A percentile compares a stretch with the other conserved stretches of the same genome.
These are phyloP conservation scores for Chlamydomonas eustigma DNA, from an alignment of 139 green algal species.

Conservation along the genomic window DNA sequence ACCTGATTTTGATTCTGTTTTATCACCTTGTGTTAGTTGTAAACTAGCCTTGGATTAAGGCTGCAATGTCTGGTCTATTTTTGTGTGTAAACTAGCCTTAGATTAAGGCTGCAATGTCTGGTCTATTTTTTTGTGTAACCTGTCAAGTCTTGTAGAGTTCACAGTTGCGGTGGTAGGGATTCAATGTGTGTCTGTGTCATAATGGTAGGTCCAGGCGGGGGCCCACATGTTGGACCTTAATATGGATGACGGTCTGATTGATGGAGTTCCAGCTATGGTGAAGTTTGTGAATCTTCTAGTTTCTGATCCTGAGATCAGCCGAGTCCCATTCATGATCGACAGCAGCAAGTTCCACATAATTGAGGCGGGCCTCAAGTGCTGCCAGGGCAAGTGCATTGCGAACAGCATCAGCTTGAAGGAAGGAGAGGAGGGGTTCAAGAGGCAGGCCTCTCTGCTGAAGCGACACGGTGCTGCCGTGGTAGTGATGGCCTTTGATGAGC, in stretches of 20 bases:
- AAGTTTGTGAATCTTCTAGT: slow-evolving; percentile 96
- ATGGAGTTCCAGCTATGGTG: slow-evolving; percentile 92
- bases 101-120: background rate
- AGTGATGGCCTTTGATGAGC: slow-evolving; percentile 99
- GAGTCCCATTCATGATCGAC: slow-evolving; percentile 99
- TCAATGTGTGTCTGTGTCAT: background rate
- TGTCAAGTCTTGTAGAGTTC: background rate
- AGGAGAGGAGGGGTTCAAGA: slow-evolving; percentile 89
- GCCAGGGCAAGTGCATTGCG: slow-evolving; percentile 95
- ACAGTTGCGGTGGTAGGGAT: background rate
- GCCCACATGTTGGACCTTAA: slow-evolving; percentile 98
- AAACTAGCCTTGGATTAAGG: background rate
- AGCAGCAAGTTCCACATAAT: slow-evolving; percentile 96
- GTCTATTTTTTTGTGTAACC: background rate
- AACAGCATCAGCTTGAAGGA: slow-evolving; percentile 99
- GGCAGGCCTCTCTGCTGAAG: slow-evolving; percentile 76
- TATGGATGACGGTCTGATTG: slow-evolving; percentile 97
- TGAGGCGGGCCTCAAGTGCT: slow-evolving; percentile 93
- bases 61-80: background rate
- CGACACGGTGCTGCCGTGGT: slow-evolving; percentile 91
- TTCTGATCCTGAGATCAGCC: slow-evolving; percentile 88
- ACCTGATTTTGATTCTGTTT: background rate
- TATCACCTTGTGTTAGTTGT: background rate
- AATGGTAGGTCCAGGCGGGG: slow-evolving; percentile 48
- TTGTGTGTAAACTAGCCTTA: background rate